Conservation (phyloP, 2,329 filamentous ascomycete species). For the Cordyceps javanica region DNA sequence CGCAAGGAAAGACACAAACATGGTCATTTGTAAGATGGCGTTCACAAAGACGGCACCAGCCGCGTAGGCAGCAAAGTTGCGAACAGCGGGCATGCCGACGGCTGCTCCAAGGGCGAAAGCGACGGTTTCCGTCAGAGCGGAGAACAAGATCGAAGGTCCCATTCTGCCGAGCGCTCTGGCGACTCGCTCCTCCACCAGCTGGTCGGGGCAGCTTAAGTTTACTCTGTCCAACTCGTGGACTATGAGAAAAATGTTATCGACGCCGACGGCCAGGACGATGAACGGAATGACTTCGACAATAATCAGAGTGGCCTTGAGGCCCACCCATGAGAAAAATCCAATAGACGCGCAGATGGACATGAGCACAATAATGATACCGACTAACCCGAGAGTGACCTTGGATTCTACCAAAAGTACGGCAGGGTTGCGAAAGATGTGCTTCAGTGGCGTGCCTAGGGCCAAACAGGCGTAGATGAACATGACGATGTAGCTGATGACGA, state of each 20-base stretch:
- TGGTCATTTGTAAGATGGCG: slow-evolving; percentile 90
- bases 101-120: slow-evolving; percentile 90
- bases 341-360: slow-evolving; percentile 97
- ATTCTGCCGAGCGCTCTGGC: slow-evolving; percentile 88
- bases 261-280: slow-evolving; percentile 89
- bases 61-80: slow-evolving; percentile 95
- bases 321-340: slow-evolving; percentile 84
- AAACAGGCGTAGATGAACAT: slow-evolving; percentile 98
- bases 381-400: slow-evolving; percentile 92
- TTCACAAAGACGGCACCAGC: slow-evolving; percentile 97
- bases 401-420: slow-evolving; percentile 84
- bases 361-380: slow-evolving; percentile 89
- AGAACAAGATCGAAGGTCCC: slow-evolving; percentile 93
- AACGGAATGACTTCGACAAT: slow-evolving; percentile 99
- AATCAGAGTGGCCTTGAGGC: slow-evolving; percentile 91
- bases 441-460: slow-evolving; percentile 78
- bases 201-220: slow-evolving; percentile 85
- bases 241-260: slow-evolving; percentile 98
- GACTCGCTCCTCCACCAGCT: slow-evolving; percentile 78
- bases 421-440: slow-evolving; percentile 74
- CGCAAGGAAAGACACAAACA: slow-evolving; percentile 88
- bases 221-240: slow-evolving; percentile 97
- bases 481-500: slow-evolving; percentile 92
- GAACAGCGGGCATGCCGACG: slow-evolving; percentile 95
- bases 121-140: slow-evolving; percentile 87